Conservation (phyloP, 768 basidiomycete species). For the Lactarius akahatsu region DNA sequence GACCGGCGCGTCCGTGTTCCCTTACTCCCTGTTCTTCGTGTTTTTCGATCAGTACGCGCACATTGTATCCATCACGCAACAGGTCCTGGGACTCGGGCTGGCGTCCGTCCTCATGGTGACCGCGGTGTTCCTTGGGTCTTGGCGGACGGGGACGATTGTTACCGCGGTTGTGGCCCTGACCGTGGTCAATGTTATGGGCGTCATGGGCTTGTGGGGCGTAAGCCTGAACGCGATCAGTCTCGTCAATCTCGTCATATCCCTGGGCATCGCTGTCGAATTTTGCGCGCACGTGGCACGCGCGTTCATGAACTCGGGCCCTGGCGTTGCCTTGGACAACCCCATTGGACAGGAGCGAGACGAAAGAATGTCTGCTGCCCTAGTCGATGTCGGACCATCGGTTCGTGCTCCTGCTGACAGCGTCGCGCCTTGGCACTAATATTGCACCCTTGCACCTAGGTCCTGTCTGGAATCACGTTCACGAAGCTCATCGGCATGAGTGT, state of each 20-base stretch:
- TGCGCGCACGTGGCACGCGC: conserved; percentile 94
- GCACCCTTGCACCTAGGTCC: conserved; percentile 54
- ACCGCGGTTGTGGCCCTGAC: conserved; percentile 83
- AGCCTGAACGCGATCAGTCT: conserved; percentile 92
- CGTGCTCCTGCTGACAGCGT: conserved; percentile 34
- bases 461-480: conserved; percentile 96
- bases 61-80: conserved; percentile 82
- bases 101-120: conserved; percentile 83
- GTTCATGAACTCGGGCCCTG: conserved; percentile 92
- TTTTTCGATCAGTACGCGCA: conserved; percentile 97
- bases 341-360: conserved; percentile 88
- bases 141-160: conserved; percentile 87
- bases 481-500: conserved; percentile 98
- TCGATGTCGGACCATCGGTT: conserved; percentile 96
- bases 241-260: conserved; percentile 93
- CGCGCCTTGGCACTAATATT: conserved; percentile 12
- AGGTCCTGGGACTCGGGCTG: conserved; percentile 85
- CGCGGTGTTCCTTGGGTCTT: conserved; percentile 84
- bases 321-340: conserved; percentile 71
- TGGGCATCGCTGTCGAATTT: conserved; percentile 98
- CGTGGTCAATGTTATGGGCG: conserved; percentile 85
- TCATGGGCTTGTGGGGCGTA: conserved; percentile 92
- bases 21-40: conserved; percentile 95
- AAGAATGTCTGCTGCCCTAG: conserved; percentile 86
- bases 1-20: conserved; percentile 83